Evolutionary conservation across 2,329 filamentous ascomycete species (phyloP), one percentile per base, ranked within the genome.

Genomic region (Sporothrix variecibatus): DNA sequence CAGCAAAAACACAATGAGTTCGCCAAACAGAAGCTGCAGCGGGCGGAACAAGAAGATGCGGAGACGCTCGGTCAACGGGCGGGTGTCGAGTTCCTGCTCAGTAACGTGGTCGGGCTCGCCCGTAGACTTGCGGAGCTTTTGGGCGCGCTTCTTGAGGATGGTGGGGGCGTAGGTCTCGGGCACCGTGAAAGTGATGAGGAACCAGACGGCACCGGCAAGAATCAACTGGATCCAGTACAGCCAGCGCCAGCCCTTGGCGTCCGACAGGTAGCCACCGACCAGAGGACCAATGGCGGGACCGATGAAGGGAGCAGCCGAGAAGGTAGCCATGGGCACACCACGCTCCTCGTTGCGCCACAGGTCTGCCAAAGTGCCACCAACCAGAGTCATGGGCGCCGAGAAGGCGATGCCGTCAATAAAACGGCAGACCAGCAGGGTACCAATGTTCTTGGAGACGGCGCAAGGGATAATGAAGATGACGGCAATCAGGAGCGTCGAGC

Each of bases 151-250:
- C 71, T 89, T 87, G 20, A 98, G 88, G 70, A 97, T 90, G 0
- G 90, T 92, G 0, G 94, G 94, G 0, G 94, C 91, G 81, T 96
- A 97, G 0, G 94, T 97, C 82, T 97, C 94, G 0, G 94, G 93
- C 0, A 97, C 91, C n/a, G 93, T 96, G 82, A 97, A 95, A 40
- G 91, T 92, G 81, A 96, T 94, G 75, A 95, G 81, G 23, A 92
- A 75, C 89, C 92, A 96, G 78, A 92, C 88, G 68, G 91, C 80
- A 17, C 86, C 90, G 34, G 92, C 85, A 15, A 96, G 80, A 79
- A 97, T 97, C 12, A 96, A 85, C 79, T 95, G 93, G 78, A 97
- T 89, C 92, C 93, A 75, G 71, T 77, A 75, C 43, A 75, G 74
- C 76, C 72, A 75, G 75, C 76, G 74, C 77, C 79, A 77, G 80